Evolutionary conservation across 2,329 filamentous ascomycete species (phyloP).

Genomic region (Trichoderma sp.): DNA sequence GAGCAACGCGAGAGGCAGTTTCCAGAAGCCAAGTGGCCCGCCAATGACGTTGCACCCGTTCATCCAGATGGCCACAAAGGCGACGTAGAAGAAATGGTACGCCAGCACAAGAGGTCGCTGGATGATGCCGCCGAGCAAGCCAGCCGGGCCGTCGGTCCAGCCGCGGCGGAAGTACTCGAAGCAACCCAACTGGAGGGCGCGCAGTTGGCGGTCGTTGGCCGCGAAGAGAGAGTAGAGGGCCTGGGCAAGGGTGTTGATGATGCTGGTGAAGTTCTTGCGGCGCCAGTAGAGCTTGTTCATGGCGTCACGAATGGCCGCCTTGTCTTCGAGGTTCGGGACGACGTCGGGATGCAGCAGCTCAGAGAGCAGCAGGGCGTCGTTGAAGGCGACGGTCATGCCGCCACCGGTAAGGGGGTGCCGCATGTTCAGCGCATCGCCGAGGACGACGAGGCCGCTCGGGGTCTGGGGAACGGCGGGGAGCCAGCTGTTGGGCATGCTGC

Average conservation of each 20-base stretch:
- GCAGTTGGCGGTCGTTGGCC: conserved; percentile 75
- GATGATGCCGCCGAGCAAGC: conserved; percentile 80
- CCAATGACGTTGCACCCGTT: conserved; percentile 44
- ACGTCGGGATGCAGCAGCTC: conserved; percentile 69
- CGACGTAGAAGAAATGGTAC: conserved; percentile 93
- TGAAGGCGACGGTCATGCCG: conserved; percentile 97
- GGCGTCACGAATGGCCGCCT: conserved; percentile 63
- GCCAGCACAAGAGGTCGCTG: conserved; percentile 75
- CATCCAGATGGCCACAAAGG: conserved; percentile 81
- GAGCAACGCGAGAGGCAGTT: conserved; percentile 61
- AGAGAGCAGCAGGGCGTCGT: conserved; percentile 79
- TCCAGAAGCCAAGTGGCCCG: conserved; percentile 42
- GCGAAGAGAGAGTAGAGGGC: conserved; percentile 91
- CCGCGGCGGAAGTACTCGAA: conserved; percentile 87
- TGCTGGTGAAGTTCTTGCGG: conserved; percentile 77
- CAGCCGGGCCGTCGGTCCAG: conserved; percentile 75
- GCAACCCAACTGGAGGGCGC: conserved; percentile 82
- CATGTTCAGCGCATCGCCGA: conserved; percentile 98
- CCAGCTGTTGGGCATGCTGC: conserved; percentile 94
- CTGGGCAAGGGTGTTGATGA: conserved; percentile 98
- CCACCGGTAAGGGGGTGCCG: conserved; percentile 96
- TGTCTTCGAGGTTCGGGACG: conserved; percentile 70
- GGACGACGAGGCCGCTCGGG: conserved; percentile 67
- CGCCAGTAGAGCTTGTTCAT: conserved; percentile 82
- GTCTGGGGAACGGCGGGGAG: conserved; percentile 71